Base-by-base conservation (phyloP, 371 early-diverging fungal species). In the Chytridium lagenaria region DNA sequence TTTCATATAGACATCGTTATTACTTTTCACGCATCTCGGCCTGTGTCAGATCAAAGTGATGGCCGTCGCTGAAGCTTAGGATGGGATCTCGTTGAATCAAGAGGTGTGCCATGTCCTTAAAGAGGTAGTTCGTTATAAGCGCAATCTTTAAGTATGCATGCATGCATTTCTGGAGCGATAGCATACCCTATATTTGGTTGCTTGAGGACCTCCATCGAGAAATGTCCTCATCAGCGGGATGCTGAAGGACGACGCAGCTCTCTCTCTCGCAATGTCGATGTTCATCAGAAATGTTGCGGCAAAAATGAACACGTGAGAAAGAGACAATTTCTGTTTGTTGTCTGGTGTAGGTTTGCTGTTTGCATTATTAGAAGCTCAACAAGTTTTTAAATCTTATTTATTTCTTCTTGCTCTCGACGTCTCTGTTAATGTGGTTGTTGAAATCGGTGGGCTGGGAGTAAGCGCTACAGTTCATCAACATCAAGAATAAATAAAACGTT, bases 1-100 rank as follows among this genome's bases (percentile, higher is more conserved):
- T 44, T 28, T 44, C 71, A 78, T 82, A 68, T 33, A 73, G 50
- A n/a, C 28, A 61, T 26, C 30, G 10, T 69, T 30, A 80, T 69
- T 79, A 87, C 90, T 86, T 87, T 81, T 88, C 90, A 67, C 90
- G 86, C 74, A 85, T 78, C 66, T 90, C 88, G 3, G 80, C 80
- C 55, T 82, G 77, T 3, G 86, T 79, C 74, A 90, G 70, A 68
- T 91, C 91, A 61, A 88, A 85, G 66, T 82, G 83, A 59, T 88
- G 88, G 5, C 85, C 85, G 36, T 83, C 28, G 1, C 31, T 10
- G 50, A 49, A 5, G 2, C 12, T 40, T 2, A 66, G 66, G 26
- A 66, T 66, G 30, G 66, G 66, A 28, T 66, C 66, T 38, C 66
- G 39, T 23, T 37, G 44, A 30, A 66, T 44, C 15, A 66, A 16